phyloP scores from a whole-genome alignment of 441 rosid species.

The Adansonia grandidieri region DNA sequence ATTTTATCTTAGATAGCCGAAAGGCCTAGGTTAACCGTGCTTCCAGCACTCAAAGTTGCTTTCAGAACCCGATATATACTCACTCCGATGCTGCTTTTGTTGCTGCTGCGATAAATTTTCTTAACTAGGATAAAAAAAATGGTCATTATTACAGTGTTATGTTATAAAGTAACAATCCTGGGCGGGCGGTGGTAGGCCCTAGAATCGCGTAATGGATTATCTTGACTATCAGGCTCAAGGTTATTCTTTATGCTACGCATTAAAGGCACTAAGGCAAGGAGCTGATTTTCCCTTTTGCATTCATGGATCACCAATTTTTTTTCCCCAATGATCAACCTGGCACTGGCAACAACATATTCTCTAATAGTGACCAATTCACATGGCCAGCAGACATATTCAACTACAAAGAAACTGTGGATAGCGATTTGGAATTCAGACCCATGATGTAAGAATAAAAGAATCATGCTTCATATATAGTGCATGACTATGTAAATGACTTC shows the following conservation, averaged over 20 bases:
- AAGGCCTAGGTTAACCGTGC: not conserved
- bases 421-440: not conserved
- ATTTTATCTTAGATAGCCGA: not conserved
- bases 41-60: not conserved
- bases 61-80: not conserved
- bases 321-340: slow-evolving; percentile 6
- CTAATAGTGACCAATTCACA: not conserved
- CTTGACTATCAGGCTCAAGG: not conserved
- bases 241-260: not conserved
- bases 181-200: slow-evolving; percentile 18
- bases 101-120: not conserved
- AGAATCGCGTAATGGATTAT: slow-evolving; percentile 9
- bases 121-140: not conserved
- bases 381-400: not conserved
- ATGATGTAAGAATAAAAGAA: slow-evolving; percentile 21
- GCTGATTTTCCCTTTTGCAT: not conserved
- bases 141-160: not conserved
- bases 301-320: not conserved
- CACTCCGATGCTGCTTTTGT: not conserved
- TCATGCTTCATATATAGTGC: not conserved
- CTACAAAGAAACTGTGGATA: slow-evolving; percentile 2
- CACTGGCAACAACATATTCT: slow-evolving; percentile 16
- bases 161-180: not conserved
- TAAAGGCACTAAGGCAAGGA: not conserved
- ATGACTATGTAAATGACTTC: slow-evolving; percentile 7